Conservation (phyloP, 106 monocot genomes). For the Hemerocallis citrina region DNA sequence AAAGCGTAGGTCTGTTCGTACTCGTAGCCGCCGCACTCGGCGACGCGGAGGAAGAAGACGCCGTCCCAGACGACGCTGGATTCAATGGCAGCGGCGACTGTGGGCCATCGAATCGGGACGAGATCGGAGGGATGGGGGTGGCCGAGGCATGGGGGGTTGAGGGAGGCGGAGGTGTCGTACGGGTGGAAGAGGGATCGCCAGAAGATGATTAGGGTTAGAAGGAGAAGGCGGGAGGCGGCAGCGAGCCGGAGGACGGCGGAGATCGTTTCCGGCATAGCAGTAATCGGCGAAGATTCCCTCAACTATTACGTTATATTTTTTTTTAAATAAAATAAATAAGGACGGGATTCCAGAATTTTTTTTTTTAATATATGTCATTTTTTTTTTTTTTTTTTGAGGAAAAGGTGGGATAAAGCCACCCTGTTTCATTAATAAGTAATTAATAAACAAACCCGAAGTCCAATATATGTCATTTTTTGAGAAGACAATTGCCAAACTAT, state of each 20-base stretch:
- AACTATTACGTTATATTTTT: too few species aligned
- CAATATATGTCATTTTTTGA: too few species aligned
- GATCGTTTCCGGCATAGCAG: too few species aligned
- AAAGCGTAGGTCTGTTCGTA: conserved; percentile 96
- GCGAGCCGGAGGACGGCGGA: conserved; percentile 45
- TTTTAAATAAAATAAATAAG: too few species aligned
- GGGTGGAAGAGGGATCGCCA: conserved; percentile 58
- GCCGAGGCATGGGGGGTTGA: conserved; percentile 72
- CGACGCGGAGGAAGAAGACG: conserved; percentile 80
- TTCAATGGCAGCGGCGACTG: conserved; percentile 46
- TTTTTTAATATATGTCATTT: too few species aligned
- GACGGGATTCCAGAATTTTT: too few species aligned
- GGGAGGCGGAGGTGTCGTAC: conserved; percentile 87
- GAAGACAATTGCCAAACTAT: too few species aligned
- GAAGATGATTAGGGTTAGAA: conserved; percentile 39
- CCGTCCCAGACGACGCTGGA: conserved; percentile 80
- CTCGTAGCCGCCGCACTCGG: conserved; percentile 95
- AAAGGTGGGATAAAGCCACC: too few species aligned
- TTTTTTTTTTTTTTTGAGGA: too few species aligned
- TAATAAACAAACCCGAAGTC: too few species aligned
- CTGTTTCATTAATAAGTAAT: too few species aligned
- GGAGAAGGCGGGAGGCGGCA: conserved; percentile 48
- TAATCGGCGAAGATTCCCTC: too few species aligned
- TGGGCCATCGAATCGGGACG: conserved; percentile 20
- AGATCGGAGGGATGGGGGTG: not conserved